These are phyloP conservation scores for Phytophthora tentaculata DNA, from an alignment of 352 stramenopile genomes.

Conservation along the genomic window DNA sequence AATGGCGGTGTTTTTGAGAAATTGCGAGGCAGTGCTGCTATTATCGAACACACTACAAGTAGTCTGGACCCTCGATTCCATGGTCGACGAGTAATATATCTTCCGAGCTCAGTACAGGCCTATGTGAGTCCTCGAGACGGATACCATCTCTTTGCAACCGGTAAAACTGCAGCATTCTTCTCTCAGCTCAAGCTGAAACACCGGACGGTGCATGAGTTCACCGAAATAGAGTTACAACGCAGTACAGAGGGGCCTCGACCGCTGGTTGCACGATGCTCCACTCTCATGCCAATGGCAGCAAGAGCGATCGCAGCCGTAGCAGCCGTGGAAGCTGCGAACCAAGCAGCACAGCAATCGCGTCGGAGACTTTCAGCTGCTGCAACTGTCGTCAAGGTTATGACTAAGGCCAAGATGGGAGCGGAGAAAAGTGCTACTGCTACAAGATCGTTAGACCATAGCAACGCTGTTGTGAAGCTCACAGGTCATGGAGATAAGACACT, in stretches of 20 bases:
- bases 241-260: slow-evolving; percentile 16
- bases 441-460: slow-evolving; percentile 29
- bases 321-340: slow-evolving; percentile 41
- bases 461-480: slow-evolving; percentile 49
- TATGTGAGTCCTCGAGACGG: slow-evolving; percentile 58
- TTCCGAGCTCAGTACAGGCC: slow-evolving; percentile 46
- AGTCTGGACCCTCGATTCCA: slow-evolving; percentile 59
- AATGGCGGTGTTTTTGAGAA: slow-evolving; percentile 38
- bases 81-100: slow-evolving; percentile 42
- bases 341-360: slow-evolving; percentile 26
- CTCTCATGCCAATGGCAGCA: slow-evolving; percentile 30
- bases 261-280: slow-evolving; percentile 42
- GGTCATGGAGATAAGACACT: slow-evolving; percentile 47
- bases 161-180: slow-evolving; percentile 25
- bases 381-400: slow-evolving; percentile 12
- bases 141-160: slow-evolving; percentile 45
- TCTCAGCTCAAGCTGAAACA: slow-evolving; percentile 18
- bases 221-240: slow-evolving; percentile 38
- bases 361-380: slow-evolving; percentile 30
- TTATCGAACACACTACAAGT: slow-evolving; percentile 57
- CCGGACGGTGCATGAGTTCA: slow-evolving; percentile 46
- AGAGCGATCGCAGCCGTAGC: slow-evolving; percentile 33
- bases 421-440: slow-evolving; percentile 23
- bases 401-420: slow-evolving; percentile 1
- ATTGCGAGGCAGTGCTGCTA: slow-evolving; percentile 19